These are phyloP conservation scores for Immersiella caudata DNA, from an alignment of 495 filamentous ascomycete genomes.

Conservation along the genomic window DNA sequence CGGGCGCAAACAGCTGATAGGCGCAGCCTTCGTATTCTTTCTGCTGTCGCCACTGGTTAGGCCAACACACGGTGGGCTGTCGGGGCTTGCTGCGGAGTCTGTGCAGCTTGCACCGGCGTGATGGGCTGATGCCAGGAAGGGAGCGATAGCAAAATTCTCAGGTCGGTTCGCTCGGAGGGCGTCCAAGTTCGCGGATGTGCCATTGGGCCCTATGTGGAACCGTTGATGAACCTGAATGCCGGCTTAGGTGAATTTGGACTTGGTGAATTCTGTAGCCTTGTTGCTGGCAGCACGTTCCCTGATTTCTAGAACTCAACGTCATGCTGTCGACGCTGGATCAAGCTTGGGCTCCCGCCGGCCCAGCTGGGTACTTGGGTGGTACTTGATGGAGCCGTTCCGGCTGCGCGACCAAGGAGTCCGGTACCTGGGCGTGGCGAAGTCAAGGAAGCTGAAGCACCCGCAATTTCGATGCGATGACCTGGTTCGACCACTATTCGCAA, in stretches of 20 bases:
- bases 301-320: conserved; percentile 15
- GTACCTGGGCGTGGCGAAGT: conserved; percentile 17
- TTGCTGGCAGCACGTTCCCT: conserved; percentile 9
- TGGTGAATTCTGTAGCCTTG: conserved; percentile 12
- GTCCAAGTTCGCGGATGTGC: too few relatives aligned
- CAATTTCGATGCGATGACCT: conserved; percentile 11
- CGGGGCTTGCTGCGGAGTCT: conserved; percentile 7
- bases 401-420: neutral
- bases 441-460: neutral
- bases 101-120: neutral
- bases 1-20: neutral
- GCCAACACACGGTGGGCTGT: neutral
- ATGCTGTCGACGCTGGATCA: conserved; percentile 9
- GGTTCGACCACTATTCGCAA: conserved; percentile 16
- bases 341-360: neutral
- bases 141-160: neutral
- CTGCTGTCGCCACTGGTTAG: conserved; percentile 6
- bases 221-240: neutral
- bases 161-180: neutral
- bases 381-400: neutral
- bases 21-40: neutral
- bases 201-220: too few relatives aligned
- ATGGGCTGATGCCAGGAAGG: neutral
- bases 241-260: neutral
- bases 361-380: conserved; percentile 11